Base-by-base conservation (phyloP, 768 basidiomycete species). In the Trichaptum fuscoviolaceum region DNA sequence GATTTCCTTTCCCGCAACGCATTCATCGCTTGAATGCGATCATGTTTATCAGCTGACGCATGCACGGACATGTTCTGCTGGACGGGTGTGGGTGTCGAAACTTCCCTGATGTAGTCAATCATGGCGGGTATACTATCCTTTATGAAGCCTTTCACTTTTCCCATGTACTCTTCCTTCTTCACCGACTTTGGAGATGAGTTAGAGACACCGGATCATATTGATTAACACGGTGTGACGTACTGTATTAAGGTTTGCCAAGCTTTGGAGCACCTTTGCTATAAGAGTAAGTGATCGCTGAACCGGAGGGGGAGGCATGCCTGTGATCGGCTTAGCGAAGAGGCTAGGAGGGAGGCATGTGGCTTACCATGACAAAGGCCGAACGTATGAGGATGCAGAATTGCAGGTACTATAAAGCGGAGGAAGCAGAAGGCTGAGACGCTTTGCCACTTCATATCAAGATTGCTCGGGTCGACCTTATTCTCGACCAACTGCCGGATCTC, bases 381-480 rank as follows among this genome's bases (percentile, higher is more conserved):
- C 5, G 93, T 77, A 75, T 94, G 91, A 1, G 94, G 94, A 73
- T 92, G 86, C n/a, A 95, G 82, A 66, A 96, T 91, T 25, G 91
- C 94, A 35, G 94, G 95, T 26, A 93, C 91, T 67, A 96, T 89
- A 75, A 95, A 94, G 57, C 94, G 85, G 58, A 96, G 82, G 77
- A 95, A 96, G 73, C 91, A 87, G 73, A 96, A 95, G 0, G 94
- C 93, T 36, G 91, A 92, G 58, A 96, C 91, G 71, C 90, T 88
- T 73, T 94, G 93, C 83, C 85, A 87, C 35, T 86, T 90, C 35
- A 93, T 77, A 35, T 89, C 82, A 57, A 75, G 77, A 67, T 82
- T 83, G 27, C 79, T 78, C 17, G 81, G 83, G 10, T 76, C 68
- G 9, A 69, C 69, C 24, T 79, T 76, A 66, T 81, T 79, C 73